Base-by-base conservation (phyloP, 2,329 filamentous ascomycete species). In the Harringtonia aguacate region DNA sequence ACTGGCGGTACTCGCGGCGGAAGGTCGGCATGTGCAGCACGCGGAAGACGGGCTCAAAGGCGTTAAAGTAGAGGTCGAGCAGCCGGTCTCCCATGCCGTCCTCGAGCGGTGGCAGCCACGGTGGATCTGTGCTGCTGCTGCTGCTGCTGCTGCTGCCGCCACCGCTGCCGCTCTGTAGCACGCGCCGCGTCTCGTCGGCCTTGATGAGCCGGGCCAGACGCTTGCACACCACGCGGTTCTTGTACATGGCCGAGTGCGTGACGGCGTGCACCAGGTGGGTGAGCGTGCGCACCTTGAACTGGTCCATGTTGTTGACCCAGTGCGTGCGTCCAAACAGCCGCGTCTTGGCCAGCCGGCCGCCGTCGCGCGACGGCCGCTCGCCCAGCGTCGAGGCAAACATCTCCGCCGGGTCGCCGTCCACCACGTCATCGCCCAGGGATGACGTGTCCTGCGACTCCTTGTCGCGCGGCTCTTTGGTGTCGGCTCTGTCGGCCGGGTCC, bases 21-120 rank as follows among this genome's bases (percentile, higher is more conserved):
- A 79, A 79, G 0, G 67, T 70, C 0, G 74, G 73, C 2, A 73
- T 53, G 53, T 79, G 69, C 22, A 80, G 48, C 20, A 79, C 63
- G 3, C 76, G 68, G 44, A 70, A 63, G 15, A 69, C 66, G 1
- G 68, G 67, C 52, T 79, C 75, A 36, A 73, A 67, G 1, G 68
- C 68, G 38, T 70, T 61, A 20, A 81, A 58, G 57, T 78, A 78
- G 15, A 63, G 57, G 15, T 70, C 62, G 14, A 77, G 58, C 1
- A 78, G 63, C 39, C 66, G 57, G 47, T 78, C 73, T 0, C 69
- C 65, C 1, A 74, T 48, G 0, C 57, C 55, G 15, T 60, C 56
- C 1, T 57, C 43, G 1, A 56, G 44, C 0, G 66, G 64, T n/a
- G 65, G 4, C 21, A 46, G 36, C 47, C 47, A 50, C 5, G 39